phyloP scores from a whole-genome alignment of 106 monocot genomes.

The Posidonia australis region DNA sequence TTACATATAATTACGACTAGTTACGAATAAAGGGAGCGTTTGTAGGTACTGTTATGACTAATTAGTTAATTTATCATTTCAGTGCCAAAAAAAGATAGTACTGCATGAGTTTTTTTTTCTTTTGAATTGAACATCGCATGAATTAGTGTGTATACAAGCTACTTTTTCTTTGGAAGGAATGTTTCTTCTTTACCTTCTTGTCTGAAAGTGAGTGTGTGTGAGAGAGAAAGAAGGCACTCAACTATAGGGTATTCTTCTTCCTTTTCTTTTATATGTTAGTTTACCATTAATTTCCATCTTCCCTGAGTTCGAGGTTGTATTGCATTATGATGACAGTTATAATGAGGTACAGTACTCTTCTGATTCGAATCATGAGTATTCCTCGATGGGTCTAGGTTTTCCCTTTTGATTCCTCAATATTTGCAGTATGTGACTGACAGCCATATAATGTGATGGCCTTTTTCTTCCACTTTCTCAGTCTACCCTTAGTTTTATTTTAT shows the following conservation, averaged over 20 bases:
- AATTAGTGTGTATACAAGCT: too few species aligned
- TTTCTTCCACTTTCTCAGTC: too few species aligned
- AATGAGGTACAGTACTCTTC: neutral
- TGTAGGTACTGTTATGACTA: too few species aligned
- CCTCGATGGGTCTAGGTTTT: neutral
- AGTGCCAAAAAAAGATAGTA: too few species aligned
- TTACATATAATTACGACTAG: too few species aligned
- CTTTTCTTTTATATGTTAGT: conserved; percentile 11
- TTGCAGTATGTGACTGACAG: neutral
- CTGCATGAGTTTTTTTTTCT: too few species aligned
- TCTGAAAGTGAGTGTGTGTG: neutral
- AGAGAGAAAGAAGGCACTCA: conserved; percentile 2
- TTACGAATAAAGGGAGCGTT: too few species aligned
- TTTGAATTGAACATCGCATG: too few species aligned
- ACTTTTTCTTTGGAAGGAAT: too few species aligned
- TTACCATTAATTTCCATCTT: conserved; percentile 6
- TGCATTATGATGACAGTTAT: neutral
- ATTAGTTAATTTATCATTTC: too few species aligned
- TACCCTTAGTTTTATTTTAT: too few species aligned
- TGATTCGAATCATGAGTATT: neutral
- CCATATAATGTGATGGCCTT: neutral
- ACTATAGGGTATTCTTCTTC: neutral
- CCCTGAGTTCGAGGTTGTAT: neutral
- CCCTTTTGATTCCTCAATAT: neutral
- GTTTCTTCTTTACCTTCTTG: too few species aligned